Evolutionary conservation across 495 filamentous ascomycete species (phyloP).

Genomic region (Xylaria nigripes): DNA sequence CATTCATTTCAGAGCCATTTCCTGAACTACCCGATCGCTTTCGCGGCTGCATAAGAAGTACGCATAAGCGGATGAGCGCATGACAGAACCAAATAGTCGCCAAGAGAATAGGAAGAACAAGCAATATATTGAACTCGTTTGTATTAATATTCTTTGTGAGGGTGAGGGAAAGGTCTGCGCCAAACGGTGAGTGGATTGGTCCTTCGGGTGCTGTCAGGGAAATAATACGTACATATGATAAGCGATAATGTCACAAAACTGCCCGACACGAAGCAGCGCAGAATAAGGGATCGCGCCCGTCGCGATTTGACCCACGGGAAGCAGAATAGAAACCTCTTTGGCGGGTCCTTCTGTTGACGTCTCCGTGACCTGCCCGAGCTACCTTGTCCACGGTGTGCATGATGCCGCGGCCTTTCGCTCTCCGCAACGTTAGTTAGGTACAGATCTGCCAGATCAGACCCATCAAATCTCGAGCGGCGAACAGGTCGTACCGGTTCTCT

Average conservation of each 20-base stretch:
- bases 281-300: slow-evolving; percentile 46
- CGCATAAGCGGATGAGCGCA: slow-evolving; percentile 61
- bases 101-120: slow-evolving; percentile 66
- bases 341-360: slow-evolving; percentile 15
- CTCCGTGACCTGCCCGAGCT: slow-evolving; percentile 17
- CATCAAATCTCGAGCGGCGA: slow-evolving; percentile 22
- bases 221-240: slow-evolving; percentile 46
- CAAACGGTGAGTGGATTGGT: neutral
- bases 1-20: neutral
- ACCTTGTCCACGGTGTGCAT: slow-evolving; percentile 7
- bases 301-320: slow-evolving; percentile 47
- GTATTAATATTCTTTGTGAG: slow-evolving; percentile 48
- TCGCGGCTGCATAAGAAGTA: slow-evolving; percentile 44
- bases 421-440: slow-evolving; percentile 26
- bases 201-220: neutral
- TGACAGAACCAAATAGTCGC: slow-evolving; percentile 74
- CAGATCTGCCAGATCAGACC: slow-evolving; percentile 30
- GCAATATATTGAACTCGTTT: slow-evolving; percentile 62
- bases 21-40: slow-evolving; percentile 21
- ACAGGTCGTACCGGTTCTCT: slow-evolving; percentile 2
- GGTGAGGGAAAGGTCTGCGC: slow-evolving; percentile 58
- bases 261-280: slow-evolving; percentile 50
- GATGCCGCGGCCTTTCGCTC: slow-evolving; percentile 12
- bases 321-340: slow-evolving; percentile 41
- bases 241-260: slow-evolving; percentile 47